Evolutionary conservation across 768 basidiomycete genomes (phyloP), one percentile per base, ranked within the genome.

Genomic region (Tubosaeta sp.): DNA sequence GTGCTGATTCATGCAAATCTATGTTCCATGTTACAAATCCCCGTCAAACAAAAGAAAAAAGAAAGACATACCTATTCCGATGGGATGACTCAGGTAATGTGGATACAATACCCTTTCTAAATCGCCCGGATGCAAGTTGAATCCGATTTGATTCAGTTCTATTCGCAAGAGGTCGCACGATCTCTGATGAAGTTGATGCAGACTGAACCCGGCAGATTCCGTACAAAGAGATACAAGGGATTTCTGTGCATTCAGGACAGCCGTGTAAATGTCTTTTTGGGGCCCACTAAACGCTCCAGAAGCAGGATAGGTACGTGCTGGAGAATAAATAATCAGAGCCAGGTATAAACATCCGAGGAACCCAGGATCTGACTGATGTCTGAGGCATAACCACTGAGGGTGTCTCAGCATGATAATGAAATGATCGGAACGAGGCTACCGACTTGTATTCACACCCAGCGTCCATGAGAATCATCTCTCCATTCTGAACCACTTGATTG

Each of bases 391-490:
- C 91, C 91, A 54, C 90, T 91, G 58, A 8, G 31, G 39, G 18
- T 51, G 27, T 24, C 19, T 61, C 30, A 57, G 45, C 41, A 40
- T 24, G 39, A 13, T 3, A 54, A 29, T 24, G 19, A 25, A 46
- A 31, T 27, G 39, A 48, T 44, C 32, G 10, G 24, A 43, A 25
- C 21, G 5, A 35, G 55, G 53, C 38, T 36, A 64, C 80, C 48
- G 47, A 91, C 90, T 91, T 87, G 71, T 82, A 89, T 76, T 95
- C 93, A 61, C 93, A 94, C 39, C 91, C 94, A 2, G 93, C 94
- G 55, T 97, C 94, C 47, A 97, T 81, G 12, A 96, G 76, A 14
- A 96, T 74, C 58, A 91, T 73, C 59, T 98, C 94, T 18, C 76
- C 81, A 1, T 81, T 69, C 35, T 76, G 73, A 9, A 94, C 69